Percentiles rank a stretch among this genome's conserved stretches.
phyloP scores from a whole-genome alignment of 805 yeast genomes.

The Nakazawaea wickerhamii region DNA sequence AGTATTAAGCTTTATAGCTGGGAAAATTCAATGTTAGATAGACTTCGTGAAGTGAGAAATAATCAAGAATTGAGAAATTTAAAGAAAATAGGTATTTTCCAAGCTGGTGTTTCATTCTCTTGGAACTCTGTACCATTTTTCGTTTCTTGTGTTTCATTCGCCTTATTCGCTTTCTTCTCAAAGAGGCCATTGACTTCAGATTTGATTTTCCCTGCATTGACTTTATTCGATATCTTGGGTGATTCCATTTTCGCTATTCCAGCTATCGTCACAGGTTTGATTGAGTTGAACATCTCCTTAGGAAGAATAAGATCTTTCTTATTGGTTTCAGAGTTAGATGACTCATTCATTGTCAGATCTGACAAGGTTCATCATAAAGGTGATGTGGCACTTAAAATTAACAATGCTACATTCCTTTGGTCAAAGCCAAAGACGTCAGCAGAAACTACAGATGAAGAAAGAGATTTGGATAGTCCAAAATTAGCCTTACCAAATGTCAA shows the following conservation, averaged over 20 bases:
- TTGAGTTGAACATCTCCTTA: conserved; percentile 57
- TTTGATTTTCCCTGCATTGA: conserved; percentile 62
- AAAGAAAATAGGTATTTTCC: conserved; percentile 40
- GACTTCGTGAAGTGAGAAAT: conserved; percentile 49
- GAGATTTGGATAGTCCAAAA: conserved; percentile 23
- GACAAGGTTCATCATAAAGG: conserved; percentile 22
- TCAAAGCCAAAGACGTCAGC: conserved; percentile 18
- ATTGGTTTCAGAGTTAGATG: conserved; percentile 35
- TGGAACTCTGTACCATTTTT: conserved; percentile 64
- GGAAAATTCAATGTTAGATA: conserved; percentile 59
- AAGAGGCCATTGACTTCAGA: conserved; percentile 56
- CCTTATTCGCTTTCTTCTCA: conserved; percentile 41
- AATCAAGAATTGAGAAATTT: conserved; percentile 49
- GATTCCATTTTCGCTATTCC: conserved; percentile 60
- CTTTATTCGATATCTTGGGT: conserved; percentile 53
- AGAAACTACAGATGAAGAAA: conserved; percentile 32
- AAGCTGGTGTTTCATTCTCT: conserved; percentile 44
- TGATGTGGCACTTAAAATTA: conserved; percentile 34
- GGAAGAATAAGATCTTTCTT: conserved; percentile 48
- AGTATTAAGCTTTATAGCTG: conserved; percentile 64
- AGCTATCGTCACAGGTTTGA: conserved; percentile 44
- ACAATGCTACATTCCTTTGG: conserved; percentile 55
- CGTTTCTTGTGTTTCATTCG: conserved; percentile 58
- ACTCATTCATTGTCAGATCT: conserved; percentile 23
- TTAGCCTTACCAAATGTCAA: conserved; percentile 44